Percentiles rank a stretch among this genome's conserved stretches.
Evolutionary conservation across 2,329 filamentous ascomycete species (phyloP).

Genomic region (Orbilia ellipsospora): DNA sequence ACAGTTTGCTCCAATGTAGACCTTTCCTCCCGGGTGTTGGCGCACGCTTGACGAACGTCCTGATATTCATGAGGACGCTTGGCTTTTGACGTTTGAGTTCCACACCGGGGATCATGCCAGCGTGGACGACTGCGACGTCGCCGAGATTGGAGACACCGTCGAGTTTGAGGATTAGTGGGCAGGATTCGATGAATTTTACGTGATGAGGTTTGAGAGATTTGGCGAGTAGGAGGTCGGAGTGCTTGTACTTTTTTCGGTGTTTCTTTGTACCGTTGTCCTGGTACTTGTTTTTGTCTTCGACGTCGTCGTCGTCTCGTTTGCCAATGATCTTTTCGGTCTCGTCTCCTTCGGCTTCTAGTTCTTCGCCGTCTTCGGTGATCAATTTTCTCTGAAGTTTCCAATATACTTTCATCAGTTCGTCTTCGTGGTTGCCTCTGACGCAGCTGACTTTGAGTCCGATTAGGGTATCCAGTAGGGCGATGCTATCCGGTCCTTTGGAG

Average conservation of each 20-base stretch:
- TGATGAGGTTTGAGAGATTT: conserved; percentile 71
- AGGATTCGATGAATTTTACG: conserved; percentile 74
- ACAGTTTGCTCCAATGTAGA: conserved; percentile 73
- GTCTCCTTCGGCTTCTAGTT: conserved; percentile 9
- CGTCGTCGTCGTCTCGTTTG: conserved; percentile 3
- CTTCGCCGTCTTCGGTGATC: conserved; percentile 21
- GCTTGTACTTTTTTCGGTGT: conserved; percentile 61
- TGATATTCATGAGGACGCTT: conserved; percentile 90
- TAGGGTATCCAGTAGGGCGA: conserved; percentile 79
- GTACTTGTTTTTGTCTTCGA: conserved; percentile 22
- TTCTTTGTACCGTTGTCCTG: conserved; percentile 51
- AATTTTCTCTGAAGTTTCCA: conserved; percentile 59
- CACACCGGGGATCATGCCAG: conserved; percentile 81
- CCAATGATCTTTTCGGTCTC: conserved; percentile 20
- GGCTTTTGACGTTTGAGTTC: conserved; percentile 73
- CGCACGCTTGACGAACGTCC: conserved; percentile 74
- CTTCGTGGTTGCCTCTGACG: conserved; percentile 93
- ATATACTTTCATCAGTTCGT: conserved; percentile 78
- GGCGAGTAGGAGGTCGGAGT: conserved; percentile 66
- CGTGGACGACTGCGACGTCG: conserved; percentile 82
- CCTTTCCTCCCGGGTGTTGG: conserved; percentile 69
- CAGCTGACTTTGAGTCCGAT: conserved; percentile 79
- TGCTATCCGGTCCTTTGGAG: conserved; percentile 85
- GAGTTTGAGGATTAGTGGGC: conserved; percentile 81
- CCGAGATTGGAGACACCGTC: conserved; percentile 72